phyloP scores from a whole-genome alignment of 768 basidiomycete species.

The Pleurotus platypus region DNA sequence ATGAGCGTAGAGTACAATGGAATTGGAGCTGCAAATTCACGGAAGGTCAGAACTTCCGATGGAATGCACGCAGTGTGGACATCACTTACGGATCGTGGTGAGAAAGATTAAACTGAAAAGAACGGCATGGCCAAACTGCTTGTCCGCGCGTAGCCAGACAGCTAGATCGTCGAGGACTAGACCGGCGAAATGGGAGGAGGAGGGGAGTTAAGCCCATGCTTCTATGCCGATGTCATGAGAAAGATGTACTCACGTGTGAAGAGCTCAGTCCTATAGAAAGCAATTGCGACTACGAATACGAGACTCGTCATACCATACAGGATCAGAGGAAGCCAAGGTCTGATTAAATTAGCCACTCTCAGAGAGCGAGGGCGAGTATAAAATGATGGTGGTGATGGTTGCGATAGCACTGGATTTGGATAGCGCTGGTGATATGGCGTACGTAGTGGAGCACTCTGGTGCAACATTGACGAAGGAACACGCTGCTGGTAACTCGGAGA shows the following conservation, averaged over 20 bases:
- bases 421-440: slow-evolving; percentile 15
- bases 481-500: slow-evolving; percentile 10
- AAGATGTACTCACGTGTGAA: slow-evolving; percentile 62
- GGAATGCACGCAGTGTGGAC: slow-evolving; percentile 11
- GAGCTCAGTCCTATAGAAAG: slow-evolving; percentile 77
- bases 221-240: background rate
- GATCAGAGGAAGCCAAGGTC: slow-evolving; percentile 76
- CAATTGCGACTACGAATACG: slow-evolving; percentile 76
- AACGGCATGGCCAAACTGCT: slow-evolving; percentile 69
- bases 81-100: slow-evolving; percentile 76
- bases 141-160: slow-evolving; percentile 69
- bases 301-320: slow-evolving; percentile 75
- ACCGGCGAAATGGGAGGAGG: slow-evolving; percentile 11
- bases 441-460: slow-evolving; percentile 14
- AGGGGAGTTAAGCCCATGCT: slow-evolving; percentile 1
- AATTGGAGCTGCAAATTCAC: slow-evolving; percentile 60
- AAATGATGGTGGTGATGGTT: slow-evolving; percentile 15
- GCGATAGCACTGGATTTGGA: slow-evolving; percentile 14
- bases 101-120: slow-evolving; percentile 83
- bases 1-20: slow-evolving; percentile 94
- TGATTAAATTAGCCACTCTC: slow-evolving; percentile 56
- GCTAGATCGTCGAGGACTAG: slow-evolving; percentile 82
- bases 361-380: slow-evolving; percentile 45
- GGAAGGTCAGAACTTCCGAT: background rate
- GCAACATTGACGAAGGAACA: slow-evolving; percentile 11